Evolutionary conservation across 1,284 basidiomycete species (phyloP).

Genomic region (Ceratobasidium sp.): DNA sequence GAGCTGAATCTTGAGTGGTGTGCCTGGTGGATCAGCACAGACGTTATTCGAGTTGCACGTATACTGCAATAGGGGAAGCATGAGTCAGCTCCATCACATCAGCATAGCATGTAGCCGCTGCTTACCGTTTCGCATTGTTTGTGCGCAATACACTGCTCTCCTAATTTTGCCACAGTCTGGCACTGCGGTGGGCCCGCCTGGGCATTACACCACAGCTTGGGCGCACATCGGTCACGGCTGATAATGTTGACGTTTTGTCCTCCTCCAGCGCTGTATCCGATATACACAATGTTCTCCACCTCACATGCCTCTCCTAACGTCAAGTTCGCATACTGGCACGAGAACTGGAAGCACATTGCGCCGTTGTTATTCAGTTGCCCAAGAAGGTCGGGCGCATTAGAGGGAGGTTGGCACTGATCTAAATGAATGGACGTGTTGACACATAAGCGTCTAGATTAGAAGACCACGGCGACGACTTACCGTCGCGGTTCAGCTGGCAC

Average conservation of each 20-base stretch:
- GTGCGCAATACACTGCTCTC: constrained; percentile 55
- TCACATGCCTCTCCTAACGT: constrained; percentile 56
- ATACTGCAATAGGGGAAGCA: constrained; percentile 54
- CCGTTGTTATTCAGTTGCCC: constrained; percentile 56
- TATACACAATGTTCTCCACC: constrained; percentile 57
- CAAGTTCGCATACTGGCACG: constrained; percentile 57
- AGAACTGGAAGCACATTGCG: constrained; percentile 57
- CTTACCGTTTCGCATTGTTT: constrained; percentile 53
- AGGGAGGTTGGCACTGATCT: constrained; percentile 55
- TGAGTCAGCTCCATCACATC: constrained; percentile 13
- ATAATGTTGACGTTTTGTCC: constrained; percentile 55
- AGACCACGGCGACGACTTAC: constrained; percentile 50
- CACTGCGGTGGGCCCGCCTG: constrained; percentile 51
- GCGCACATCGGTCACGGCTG: constrained; percentile 57
- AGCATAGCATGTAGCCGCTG: neutral
- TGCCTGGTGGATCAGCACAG: constrained; percentile 55
- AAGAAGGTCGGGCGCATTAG: constrained; percentile 49
- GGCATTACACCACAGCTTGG: constrained; percentile 57
- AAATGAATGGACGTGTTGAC: neutral
- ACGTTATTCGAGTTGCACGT: constrained; percentile 53
- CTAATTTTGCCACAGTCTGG: constrained; percentile 50
- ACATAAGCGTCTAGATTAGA: neutral
- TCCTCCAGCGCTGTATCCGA: constrained; percentile 52
- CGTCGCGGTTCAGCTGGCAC: constrained; percentile 62
- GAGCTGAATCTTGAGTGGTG: constrained; percentile 53